A percentile compares a stretch with the other conserved stretches of the same genome.
Conservation (phyloP, 2,329 filamentous ascomycete genomes). For the Phialophora chinensis region DNA sequence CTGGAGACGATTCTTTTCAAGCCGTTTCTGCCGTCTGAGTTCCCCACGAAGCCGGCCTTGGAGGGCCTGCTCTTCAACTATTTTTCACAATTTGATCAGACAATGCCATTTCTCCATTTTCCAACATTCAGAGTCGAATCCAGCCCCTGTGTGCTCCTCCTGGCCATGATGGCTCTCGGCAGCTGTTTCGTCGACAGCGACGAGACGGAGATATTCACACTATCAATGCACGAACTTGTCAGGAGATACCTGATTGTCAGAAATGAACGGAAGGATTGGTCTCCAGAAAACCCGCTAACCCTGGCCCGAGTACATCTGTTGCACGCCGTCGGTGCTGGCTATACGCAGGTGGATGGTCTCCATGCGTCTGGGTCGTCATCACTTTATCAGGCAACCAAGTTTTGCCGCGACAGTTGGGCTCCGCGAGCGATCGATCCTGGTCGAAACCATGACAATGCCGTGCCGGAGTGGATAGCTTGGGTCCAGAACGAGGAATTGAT, state of each 20-base stretch:
- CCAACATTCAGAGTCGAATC: slow-evolving; percentile 46
- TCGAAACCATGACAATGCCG: no score
- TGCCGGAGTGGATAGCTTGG: no score
- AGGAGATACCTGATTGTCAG: slow-evolving; percentile 46
- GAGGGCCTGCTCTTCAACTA: slow-evolving; percentile 22
- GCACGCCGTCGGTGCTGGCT: no score
- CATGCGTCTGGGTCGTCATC: slow-evolving; percentile 21
- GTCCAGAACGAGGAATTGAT: slow-evolving; percentile 43
- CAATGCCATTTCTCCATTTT: slow-evolving; percentile 45
- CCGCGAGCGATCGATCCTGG: background rate
- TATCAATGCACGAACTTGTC: slow-evolving; percentile 50
- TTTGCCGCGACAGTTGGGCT: slow-evolving; percentile 17
- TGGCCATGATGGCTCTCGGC: slow-evolving; percentile 50
- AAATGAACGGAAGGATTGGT: slow-evolving; percentile 38
- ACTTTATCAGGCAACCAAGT: slow-evolving; percentile 31
- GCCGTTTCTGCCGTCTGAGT: no score
- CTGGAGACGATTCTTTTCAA: no score
- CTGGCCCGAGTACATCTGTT: no score
- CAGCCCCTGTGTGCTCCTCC: slow-evolving; percentile 48
- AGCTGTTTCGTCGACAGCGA: slow-evolving; percentile 45
- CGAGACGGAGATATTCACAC: slow-evolving; percentile 42
- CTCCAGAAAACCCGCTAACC: no score
- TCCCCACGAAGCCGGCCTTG: slow-evolving; percentile 6
- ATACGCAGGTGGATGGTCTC: slow-evolving; percentile 23
- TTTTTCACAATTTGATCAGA: slow-evolving; percentile 24